Conservation (phyloP, 805 yeast species). For the Lipomyces lipofer region DNA sequence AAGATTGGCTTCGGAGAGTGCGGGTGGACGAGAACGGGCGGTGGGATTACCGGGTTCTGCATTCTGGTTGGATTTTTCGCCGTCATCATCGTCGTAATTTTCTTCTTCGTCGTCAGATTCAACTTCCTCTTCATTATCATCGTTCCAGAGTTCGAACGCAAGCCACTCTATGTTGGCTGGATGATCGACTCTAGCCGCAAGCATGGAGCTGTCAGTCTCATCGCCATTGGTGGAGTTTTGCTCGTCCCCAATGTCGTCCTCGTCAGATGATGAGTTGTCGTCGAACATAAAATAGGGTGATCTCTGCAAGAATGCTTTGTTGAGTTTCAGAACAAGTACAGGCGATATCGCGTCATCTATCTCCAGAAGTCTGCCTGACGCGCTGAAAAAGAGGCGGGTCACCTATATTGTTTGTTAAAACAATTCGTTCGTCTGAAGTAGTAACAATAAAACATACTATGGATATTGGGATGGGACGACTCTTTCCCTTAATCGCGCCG, state of each 20-base stretch:
- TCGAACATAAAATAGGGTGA: conserved; percentile 13
- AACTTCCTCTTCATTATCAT: conserved; percentile 32
- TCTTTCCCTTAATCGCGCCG: conserved; percentile 29
- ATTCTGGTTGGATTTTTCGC: not conserved
- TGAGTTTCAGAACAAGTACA: conserved; percentile 61
- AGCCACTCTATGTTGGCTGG: conserved; percentile 33
- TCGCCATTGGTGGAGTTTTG: conserved; percentile 33
- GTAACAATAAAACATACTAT: conserved; percentile 37
- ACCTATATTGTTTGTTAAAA: no score
- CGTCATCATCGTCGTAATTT: conserved; percentile 32
- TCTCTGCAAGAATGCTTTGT: conserved; percentile 32
- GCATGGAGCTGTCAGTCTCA: conserved; percentile 14
- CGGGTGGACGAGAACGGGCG: not conserved
- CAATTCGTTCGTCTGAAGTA: not conserved
- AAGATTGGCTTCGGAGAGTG: conserved; percentile 11
- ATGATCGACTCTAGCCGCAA: conserved; percentile 14
- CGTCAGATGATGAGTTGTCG: conserved; percentile 20
- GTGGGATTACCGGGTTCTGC: not conserved
- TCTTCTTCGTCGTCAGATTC: conserved; percentile 10
- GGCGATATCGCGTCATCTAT: conserved; percentile 64
- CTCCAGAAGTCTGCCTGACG: conserved; percentile 64
- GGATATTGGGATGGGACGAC: conserved; percentile 43
- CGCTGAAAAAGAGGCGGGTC: conserved; percentile 61
- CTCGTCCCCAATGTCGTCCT: conserved; percentile 47
- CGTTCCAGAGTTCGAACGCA: conserved; percentile 32